Evolutionary conservation across 2,329 filamentous ascomycete species (phyloP), one percentile per base, ranked within the genome.

Genomic region (Trichoderma sp.): DNA sequence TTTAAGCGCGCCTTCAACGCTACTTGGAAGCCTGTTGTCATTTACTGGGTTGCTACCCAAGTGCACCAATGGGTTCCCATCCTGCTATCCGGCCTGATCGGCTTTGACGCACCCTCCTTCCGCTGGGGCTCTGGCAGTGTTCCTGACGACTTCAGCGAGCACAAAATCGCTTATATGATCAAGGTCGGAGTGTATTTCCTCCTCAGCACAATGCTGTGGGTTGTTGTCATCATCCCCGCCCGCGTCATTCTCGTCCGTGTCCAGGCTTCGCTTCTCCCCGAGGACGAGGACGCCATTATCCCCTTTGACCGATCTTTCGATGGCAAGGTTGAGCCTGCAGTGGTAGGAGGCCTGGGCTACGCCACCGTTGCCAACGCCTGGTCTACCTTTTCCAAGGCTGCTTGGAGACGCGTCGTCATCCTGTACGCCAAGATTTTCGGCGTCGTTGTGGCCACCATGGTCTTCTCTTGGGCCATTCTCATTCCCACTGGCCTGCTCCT

Each of bases 281-380:
- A 93, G 69, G 89, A 92, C 21, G 87, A 94, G 73, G 91, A 96
- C 81, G 89, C 92, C 30, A 91, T 97, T 72, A 90, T 98, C 43
- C 90, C 93, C 37, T 97, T 98, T 75, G 95, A 98, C 83, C 91
- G 94, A 72, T 90, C 90, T 34, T 96, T 96, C 76, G 88, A 86
- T 71, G 92, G 92, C 74, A 91, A 89, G 77, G 87, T 95, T 32
- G 87, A 90, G 72, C 89, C 92, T n/a, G 86, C 87, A 70, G 85
- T 93, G 60, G 83, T 93, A n/a, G 90, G 88, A 69, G 92, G 91
- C 66, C 87, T 85, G 71, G 91, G 92, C 72, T 89, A 87, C 73
- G 85, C 92, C 71, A 87, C 90, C 51, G 86, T 95, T 75, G 78
- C 87, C 60, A 91, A 95, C 74, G 94, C 93, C 1, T 94, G 93